These are phyloP conservation scores for Biscutella auriculata DNA, from an alignment of 441 rosid species.

Conservation along the genomic window DNA sequence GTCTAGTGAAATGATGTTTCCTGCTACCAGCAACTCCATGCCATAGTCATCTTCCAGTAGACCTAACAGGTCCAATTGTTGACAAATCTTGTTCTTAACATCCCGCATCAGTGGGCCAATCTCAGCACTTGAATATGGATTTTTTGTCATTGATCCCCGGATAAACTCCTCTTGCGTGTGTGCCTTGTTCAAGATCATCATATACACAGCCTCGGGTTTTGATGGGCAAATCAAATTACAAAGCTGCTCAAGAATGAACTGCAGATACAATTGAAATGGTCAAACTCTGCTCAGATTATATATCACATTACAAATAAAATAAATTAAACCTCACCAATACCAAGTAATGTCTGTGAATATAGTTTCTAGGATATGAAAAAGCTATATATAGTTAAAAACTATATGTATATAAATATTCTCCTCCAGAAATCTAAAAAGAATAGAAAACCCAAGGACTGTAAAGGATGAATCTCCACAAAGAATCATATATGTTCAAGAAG, in stretches of 20 bases:
- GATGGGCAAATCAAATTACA: slow-evolving; percentile 99
- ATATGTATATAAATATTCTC: background rate
- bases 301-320: background rate
- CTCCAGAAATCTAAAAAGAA: slow-evolving; percentile 6
- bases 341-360: slow-evolving; percentile 1
- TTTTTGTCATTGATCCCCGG: slow-evolving; percentile 98
- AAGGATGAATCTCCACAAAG: slow-evolving; percentile 6
- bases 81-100: slow-evolving; percentile 98
- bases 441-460: background rate
- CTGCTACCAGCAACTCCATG: slow-evolving; percentile 98
- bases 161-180: slow-evolving; percentile 99
- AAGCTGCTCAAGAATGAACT: slow-evolving; percentile 99
- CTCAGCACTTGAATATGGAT: slow-evolving; percentile 97
- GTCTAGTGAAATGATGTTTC: slow-evolving; percentile 98
- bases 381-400: background rate
- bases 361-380: slow-evolving; percentile 1
- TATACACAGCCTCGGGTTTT: slow-evolving; percentile 82
- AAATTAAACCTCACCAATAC: background rate
- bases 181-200: slow-evolving; percentile 87
- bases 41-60: slow-evolving; percentile 97
- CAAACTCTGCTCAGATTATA: slow-evolving; percentile 10
- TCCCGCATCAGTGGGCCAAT: slow-evolving; percentile 99
- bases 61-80: slow-evolving; percentile 82
- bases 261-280: slow-evolving; percentile 33
- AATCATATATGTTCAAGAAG: slow-evolving; percentile 4